Evolutionary conservation across 78 protist species (phyloP).

Genomic region (Dictyostelium firmibasis): DNA sequence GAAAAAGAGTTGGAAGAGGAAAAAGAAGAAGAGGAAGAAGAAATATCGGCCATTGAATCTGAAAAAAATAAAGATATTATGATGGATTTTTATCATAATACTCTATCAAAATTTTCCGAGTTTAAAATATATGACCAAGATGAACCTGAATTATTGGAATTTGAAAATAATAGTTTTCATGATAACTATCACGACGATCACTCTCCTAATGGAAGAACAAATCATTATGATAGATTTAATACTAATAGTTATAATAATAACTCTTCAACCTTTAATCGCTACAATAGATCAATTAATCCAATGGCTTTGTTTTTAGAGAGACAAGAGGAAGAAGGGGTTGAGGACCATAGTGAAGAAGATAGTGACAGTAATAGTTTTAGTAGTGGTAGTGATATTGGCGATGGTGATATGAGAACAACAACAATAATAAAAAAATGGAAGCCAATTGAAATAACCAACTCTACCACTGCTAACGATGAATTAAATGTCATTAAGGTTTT

Average conservation of each 20-base stretch:
- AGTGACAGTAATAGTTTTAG: background rate
- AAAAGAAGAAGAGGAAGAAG: constrained; percentile 10
- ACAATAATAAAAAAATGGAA: background rate
- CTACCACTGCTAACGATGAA: background rate
- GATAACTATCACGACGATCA: background rate
- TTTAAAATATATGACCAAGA: constrained; percentile 33
- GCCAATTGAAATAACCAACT: background rate
- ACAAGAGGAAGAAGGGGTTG: background rate
- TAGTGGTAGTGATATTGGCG: background rate
- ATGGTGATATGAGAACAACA: no score
- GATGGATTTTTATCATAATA: background rate
- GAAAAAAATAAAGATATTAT: background rate
- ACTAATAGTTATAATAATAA: background rate
- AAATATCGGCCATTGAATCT: background rate
- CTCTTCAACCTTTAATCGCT: background rate
- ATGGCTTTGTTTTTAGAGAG: background rate
- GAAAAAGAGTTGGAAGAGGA: background rate
- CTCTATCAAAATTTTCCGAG: constrained; percentile 5
- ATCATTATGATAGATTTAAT: background rate
- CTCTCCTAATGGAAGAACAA: background rate
- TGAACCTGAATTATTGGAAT: constrained; percentile 38
- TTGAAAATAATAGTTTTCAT: background rate
- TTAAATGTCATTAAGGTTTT: background rate
- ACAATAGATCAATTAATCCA: constrained; percentile 25
- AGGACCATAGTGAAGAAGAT: background rate